phyloP scores from a whole-genome alignment of 352 stramenopile genomes.

The Globisporangium megalacanthum region DNA sequence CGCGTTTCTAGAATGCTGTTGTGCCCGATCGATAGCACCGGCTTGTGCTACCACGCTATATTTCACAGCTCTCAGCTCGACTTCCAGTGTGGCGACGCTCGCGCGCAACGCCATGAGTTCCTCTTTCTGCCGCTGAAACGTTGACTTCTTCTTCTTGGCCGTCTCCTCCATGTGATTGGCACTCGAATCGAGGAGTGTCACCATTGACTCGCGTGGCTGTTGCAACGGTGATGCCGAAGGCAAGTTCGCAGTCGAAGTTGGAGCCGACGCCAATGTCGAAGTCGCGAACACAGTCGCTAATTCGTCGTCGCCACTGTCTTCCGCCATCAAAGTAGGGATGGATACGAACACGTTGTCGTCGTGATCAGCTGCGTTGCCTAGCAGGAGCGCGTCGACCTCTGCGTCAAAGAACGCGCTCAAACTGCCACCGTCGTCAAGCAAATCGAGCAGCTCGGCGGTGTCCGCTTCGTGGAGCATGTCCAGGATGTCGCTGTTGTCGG shows the following conservation, averaged over 20 bases:
- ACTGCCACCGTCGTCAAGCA: background rate
- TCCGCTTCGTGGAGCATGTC: slow-evolving; percentile 16
- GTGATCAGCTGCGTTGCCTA: background rate
- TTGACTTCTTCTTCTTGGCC: slow-evolving; percentile 3
- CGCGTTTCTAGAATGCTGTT: background rate
- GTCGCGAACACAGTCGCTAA: background rate
- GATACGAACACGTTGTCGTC: background rate
- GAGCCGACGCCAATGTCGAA: background rate
- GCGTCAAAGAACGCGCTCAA: background rate
- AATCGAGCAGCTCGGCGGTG: background rate
- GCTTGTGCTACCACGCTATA: background rate
- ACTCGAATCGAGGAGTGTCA: background rate
- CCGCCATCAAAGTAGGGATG: background rate
- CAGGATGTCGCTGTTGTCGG: slow-evolving; percentile 15
- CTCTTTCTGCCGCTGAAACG: slow-evolving; percentile 9
- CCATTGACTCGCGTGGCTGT: too few species aligned
- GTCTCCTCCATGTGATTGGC: background rate
- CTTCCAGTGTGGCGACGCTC: slow-evolving; percentile 3
- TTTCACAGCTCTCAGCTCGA: background rate
- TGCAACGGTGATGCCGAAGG: too few species aligned
- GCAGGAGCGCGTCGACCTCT: slow-evolving; percentile 2
- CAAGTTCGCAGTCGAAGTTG: background rate
- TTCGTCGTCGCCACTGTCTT: background rate
- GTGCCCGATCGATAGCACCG: background rate
- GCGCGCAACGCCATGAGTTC: background rate